Conservation (phyloP, 352 stramenopile genomes). For the Phytophthora brassicae region DNA sequence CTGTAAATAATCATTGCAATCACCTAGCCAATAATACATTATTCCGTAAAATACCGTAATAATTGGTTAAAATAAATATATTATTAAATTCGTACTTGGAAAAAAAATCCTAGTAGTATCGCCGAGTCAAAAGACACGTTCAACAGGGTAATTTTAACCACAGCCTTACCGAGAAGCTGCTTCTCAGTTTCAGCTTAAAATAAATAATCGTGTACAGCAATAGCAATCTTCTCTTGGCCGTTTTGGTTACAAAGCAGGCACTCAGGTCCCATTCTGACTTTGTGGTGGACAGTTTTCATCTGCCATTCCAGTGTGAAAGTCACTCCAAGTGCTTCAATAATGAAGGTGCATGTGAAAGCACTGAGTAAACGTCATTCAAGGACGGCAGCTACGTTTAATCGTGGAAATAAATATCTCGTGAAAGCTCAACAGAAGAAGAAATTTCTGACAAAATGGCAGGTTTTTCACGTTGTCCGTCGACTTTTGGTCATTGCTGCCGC, state of each 20-base stretch:
- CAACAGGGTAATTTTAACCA: no score
- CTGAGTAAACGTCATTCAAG: conserved; percentile 70
- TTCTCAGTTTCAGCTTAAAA: no score
- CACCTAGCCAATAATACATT: no score
- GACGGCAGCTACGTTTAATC: conserved; percentile 14
- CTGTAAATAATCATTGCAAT: no score
- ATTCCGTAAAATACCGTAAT: no score
- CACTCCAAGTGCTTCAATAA: conserved; percentile 19
- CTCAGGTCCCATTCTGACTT: not conserved
- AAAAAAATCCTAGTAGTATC: no score
- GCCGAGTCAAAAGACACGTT: no score
- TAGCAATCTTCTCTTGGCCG: not conserved
- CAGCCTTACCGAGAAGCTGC: no score
- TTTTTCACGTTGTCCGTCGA: conserved; percentile 27
- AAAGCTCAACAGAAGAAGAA: conserved; percentile 10
- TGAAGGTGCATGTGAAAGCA: conserved; percentile 10
- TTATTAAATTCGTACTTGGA: no score
- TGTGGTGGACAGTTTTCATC: not conserved
- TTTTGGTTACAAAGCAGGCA: not conserved
- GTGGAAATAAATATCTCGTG: conserved; percentile 4
- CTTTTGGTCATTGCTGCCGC: conserved; percentile 25
- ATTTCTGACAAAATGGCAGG: conserved; percentile 19
- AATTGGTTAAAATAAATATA: no score
- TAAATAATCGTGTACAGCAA: no score
- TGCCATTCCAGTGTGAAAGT: no score